Percentiles rank a stretch among this genome's conserved stretches.
Conservation (phyloP, 208 protist genomes). For the Leishmania lainsoni region DNA sequence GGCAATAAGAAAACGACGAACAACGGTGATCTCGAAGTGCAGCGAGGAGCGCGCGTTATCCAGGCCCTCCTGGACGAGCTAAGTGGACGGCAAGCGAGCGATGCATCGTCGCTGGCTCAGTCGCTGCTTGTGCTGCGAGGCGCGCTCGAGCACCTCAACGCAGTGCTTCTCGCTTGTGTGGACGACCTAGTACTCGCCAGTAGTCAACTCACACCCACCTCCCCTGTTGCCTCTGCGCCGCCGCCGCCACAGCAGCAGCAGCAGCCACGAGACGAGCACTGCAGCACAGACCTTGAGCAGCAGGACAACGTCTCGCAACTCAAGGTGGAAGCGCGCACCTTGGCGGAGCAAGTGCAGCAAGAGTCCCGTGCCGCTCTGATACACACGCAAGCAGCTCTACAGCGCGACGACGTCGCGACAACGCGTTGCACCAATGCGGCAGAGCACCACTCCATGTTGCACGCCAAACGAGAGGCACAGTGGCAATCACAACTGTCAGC, state of each 20-base stretch:
- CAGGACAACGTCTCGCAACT: neutral
- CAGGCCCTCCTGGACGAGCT: neutral
- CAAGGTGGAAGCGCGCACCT: neutral
- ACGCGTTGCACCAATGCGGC: slow-evolving; percentile 14
- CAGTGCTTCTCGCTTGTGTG: slow-evolving; percentile 11
- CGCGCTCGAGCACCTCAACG: slow-evolving; percentile 7
- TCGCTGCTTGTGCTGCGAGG: slow-evolving; percentile 2
- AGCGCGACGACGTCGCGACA: slow-evolving; percentile 12
- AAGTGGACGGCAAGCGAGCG: neutral
- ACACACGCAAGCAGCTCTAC: neutral
- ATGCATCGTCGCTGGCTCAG: neutral
- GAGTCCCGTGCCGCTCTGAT: neutral
- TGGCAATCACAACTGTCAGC: slow-evolving; percentile 8
- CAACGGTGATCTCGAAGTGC: neutral
- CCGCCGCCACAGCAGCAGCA: neutral
- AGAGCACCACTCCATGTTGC: slow-evolving; percentile 10
- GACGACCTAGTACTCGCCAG: slow-evolving; percentile 15
- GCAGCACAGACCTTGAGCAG: neutral
- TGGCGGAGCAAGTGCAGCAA: neutral
- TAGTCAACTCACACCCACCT: neutral
- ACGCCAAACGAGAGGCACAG: slow-evolving; percentile 7
- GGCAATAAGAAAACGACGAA: neutral
- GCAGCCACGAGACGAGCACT: neutral
- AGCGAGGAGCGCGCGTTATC: neutral
- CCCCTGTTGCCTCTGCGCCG: neutral